Evolutionary conservation across 2,329 filamentous ascomycete species (phyloP), one percentile per base, ranked within the genome.

Genomic region (Alternaria atra): DNA sequence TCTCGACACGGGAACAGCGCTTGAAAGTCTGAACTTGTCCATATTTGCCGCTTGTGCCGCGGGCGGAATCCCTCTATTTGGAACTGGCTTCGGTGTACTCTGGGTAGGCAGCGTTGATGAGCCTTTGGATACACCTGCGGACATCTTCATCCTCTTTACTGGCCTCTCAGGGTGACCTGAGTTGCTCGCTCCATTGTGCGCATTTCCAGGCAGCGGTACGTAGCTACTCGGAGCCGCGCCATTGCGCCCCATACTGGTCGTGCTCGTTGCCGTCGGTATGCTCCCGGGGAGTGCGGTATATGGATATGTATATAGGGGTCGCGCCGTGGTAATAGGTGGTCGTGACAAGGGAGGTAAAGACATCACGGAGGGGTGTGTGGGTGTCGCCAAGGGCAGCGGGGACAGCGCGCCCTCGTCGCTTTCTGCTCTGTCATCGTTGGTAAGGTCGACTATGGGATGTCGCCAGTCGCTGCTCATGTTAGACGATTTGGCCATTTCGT

Each of bases 121-220:
- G 4, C 10, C 32, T 39, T 15, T 25, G 4, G 2, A n/a, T 8
- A 30, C 40, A 10, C 50, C 13, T 10, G 9, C 43, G 1, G 67
- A 65, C 4, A 71, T 20, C 52, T 66, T 75, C 55, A 72, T 65
- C 53, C 72, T 69, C 55, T 77, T 77, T 9, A 59, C 56, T 15
- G 61, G 29, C 13, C 61, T 61, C 8, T 43, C 55, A n/a, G 32
- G 29, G 2, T 42, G 53, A 8, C 9, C 5, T 9, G 39, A 20
- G 15, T 29, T 52, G 5, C 32, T 13, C 50, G 40, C 10, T 1
- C 25, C 54, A 8, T 52, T 32, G 6, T 42, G 10, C 13, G 30
- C n/a, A 15, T 51, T 23, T 4, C 20, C 13, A 6, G 47, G 58
- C 6, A 65, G 20, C 1, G 58, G 55, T 6, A 52, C 27, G 35